Evolutionary conservation across 129 eudicot species (phyloP).

Genomic region (Mikania micrantha): DNA sequence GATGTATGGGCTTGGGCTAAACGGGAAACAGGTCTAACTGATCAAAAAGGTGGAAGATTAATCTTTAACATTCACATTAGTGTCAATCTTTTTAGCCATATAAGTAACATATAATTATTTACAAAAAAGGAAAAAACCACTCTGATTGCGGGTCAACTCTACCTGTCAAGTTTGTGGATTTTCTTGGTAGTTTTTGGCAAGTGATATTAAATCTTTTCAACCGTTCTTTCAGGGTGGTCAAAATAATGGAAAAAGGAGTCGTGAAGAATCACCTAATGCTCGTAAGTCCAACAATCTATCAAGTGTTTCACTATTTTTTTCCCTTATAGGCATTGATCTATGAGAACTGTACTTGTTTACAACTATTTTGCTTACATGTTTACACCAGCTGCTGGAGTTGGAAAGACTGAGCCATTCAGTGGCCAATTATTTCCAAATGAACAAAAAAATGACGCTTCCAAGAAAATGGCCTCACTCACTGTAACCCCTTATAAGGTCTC

Average conservation of each 20-base stretch:
- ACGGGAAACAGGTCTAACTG: background rate
- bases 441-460: conserved; percentile 34
- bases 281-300: conserved; percentile 37
- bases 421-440: conserved; percentile 28
- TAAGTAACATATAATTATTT: background rate
- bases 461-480: conserved; percentile 33
- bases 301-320: background rate
- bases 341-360: background rate
- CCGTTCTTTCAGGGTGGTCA: conserved; percentile 45
- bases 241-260: conserved; percentile 63
- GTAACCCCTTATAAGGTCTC: conserved; percentile 23
- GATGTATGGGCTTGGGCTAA: background rate
- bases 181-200: background rate
- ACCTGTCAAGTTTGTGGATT: background rate
- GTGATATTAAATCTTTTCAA: conserved; percentile 1
- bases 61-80: background rate
- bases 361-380: background rate
- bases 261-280: conserved; percentile 52
- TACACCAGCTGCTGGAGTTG: conserved; percentile 30
- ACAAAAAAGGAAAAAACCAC: background rate
- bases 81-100: background rate
- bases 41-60: background rate
- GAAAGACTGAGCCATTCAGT: conserved; percentile 36
- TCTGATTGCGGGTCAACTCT: background rate
- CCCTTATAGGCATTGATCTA: background rate